phyloP scores from a whole-genome alignment of 1,284 basidiomycete genomes.

The Trichosporon sp. region DNA sequence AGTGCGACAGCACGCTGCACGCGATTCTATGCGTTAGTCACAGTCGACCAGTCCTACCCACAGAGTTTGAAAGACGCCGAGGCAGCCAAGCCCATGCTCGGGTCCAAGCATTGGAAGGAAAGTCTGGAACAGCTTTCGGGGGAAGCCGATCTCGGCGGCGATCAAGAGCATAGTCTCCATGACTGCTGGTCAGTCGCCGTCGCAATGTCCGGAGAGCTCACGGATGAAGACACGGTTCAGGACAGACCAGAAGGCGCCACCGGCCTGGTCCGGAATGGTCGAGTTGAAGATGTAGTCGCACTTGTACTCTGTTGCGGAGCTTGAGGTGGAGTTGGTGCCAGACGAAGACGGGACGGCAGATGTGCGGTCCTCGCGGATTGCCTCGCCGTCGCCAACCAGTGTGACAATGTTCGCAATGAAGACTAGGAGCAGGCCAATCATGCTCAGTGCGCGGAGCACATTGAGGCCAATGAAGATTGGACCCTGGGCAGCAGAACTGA shows the following conservation, averaged over 20 bases:
- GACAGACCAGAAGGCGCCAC: constrained; percentile 80
- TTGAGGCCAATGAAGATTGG: constrained; percentile 71
- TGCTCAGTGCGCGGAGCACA: constrained; percentile 65
- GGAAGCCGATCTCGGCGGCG: constrained; percentile 72
- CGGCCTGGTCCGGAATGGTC: constrained; percentile 75
- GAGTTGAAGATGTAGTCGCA: constrained; percentile 69
- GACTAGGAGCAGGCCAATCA: constrained; percentile 65
- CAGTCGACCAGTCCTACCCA: constrained; percentile 43
- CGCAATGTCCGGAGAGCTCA: constrained; percentile 15
- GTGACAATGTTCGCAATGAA: constrained; percentile 72
- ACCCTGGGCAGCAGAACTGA: constrained; percentile 17
- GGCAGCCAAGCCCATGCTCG: constrained; percentile 70
- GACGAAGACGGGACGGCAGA: not conserved
- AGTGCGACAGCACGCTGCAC: constrained; percentile 73
- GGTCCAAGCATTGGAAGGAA: constrained; percentile 83
- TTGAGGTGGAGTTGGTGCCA: not conserved
- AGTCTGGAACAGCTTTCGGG: constrained; percentile 63
- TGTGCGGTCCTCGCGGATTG: constrained; percentile 8
- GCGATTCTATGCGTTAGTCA: constrained; percentile 54
- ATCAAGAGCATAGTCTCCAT: constrained; percentile 69
- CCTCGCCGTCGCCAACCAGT: constrained; percentile 63
- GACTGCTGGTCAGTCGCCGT: constrained; percentile 39
- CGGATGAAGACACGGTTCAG: constrained; percentile 72
- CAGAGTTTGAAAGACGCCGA: constrained; percentile 78
- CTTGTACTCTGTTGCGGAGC: constrained; percentile 9